Evolutionary conservation across 176 grass and related monocot genomes (phyloP).

Genomic region (Typha latifolia): DNA sequence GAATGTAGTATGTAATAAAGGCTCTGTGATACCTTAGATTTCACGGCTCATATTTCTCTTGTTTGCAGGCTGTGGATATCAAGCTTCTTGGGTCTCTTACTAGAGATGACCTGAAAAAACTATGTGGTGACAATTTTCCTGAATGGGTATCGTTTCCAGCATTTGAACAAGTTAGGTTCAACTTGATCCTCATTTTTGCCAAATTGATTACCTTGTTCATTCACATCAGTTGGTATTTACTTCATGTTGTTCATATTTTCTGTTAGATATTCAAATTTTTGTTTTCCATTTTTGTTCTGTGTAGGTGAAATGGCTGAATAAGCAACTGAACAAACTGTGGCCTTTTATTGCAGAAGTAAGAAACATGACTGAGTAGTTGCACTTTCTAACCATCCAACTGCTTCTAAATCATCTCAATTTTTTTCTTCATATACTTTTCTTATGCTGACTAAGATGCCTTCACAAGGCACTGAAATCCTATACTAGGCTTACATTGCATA

Average conservation of each 20-base stretch:
- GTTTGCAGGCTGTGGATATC: slow-evolving; percentile 44
- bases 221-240: not conserved
- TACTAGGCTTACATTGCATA: too few species aligned
- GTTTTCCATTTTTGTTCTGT: slow-evolving; percentile 13
- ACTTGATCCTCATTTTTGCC: slow-evolving; percentile 5
- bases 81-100: slow-evolving; percentile 52
- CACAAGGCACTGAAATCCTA: too few species aligned
- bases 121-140: slow-evolving; percentile 81
- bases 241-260: not conserved
- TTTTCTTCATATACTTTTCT: not conserved
- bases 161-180: slow-evolving; percentile 67
- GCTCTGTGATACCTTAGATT: not conserved
- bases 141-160: slow-evolving; percentile 90
- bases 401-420: not conserved
- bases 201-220: not conserved
- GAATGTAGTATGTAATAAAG: not conserved
- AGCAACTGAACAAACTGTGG: slow-evolving; percentile 76
- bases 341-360: slow-evolving; percentile 80
- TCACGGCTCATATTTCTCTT: not conserved
- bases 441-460: not conserved
- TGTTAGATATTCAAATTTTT: slow-evolving; percentile 1
- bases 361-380: not conserved
- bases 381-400: not conserved
- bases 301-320: slow-evolving; percentile 98
- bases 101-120: slow-evolving; percentile 85